Base-by-base conservation (phyloP, 768 basidiomycete genomes). In the Sarcomyxa edulis region DNA sequence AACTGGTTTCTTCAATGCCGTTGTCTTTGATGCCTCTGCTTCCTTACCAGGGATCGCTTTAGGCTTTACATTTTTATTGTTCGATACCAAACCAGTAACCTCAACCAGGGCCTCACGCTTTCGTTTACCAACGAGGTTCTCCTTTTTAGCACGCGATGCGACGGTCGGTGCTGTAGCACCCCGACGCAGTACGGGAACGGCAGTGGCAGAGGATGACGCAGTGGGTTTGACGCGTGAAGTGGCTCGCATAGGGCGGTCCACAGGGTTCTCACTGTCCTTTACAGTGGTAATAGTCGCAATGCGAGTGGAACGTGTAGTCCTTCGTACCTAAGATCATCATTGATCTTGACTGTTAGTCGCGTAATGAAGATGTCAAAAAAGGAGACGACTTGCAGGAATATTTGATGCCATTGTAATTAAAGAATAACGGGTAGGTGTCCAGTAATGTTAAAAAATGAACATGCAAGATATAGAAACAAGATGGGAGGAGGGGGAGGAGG, bases 61-160 rank as follows among this genome's bases (percentile, higher is more conserved):
- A n/a, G n/a, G n/a, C n/a, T n/a, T n/a, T n/a, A n/a, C n/a, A n/a
- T n/a, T n/a, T n/a, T n/a, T 50, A 40, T 63, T 58, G 35, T 62
- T 63, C 39, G 54, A 53, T 30, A 66, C 56, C 18, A 55, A 53
- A 2, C 66, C 62, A 19, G 76, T 74, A 28, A 88, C 81, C 53
- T 89, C 87, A 12, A 75, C 74, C 27, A 89, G 66, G 0, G 78
- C 84, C 32, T 81, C 79, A 14, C 86, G 80, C 57, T 87, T 88
- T 40, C 84, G 74, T 55, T 85, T 85, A 23, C 71, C 75, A 3
- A 65, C 62, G n/a, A 66, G 58, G 10, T 61, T 59, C 30, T 81
- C 77, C 22, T 56, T 48, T 50, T 66, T 66, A 19, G 62, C 52
- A 32, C 55, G 49, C 21, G 62, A 55, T 40, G 64, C 58, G 46